A percentile compares a stretch with the other conserved stretches of the same genome.
phyloP scores from a whole-genome alignment of 164 flowering plant species.

The Vitis rotundifolia region DNA sequence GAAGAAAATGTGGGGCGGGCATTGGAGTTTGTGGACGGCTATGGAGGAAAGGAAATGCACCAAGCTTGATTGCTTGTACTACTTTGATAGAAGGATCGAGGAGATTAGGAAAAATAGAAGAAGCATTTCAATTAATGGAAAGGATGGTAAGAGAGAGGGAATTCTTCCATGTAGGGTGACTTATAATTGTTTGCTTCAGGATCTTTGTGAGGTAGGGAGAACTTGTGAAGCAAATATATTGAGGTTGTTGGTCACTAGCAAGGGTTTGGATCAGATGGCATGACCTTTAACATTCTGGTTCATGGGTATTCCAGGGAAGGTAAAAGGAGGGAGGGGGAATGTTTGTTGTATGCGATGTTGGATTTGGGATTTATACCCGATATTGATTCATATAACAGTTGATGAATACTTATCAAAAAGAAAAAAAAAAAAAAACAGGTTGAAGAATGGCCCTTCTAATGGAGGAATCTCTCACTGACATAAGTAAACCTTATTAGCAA shows the following conservation, averaged over 20 bases:
- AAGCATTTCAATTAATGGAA: conserved; percentile 46
- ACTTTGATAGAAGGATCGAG: conserved; percentile 74
- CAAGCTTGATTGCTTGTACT: conserved; percentile 60
- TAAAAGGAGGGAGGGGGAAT: conserved; percentile 62
- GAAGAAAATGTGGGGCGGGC: conserved; percentile 44
- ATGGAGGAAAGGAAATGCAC: conserved; percentile 54
- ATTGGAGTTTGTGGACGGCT: conserved; percentile 51
- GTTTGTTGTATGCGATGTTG: conserved; percentile 78
- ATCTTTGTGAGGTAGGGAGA: conserved; percentile 56
- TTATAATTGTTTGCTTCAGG: conserved; percentile 64
- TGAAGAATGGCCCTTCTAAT: conserved; percentile 45
- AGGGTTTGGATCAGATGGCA: conserved; percentile 63
- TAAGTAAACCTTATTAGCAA: too few species aligned
- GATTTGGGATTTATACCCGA: too few species aligned
- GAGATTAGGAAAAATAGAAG: conserved; percentile 35
- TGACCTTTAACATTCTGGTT: conserved; percentile 61
- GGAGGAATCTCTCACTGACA: too few species aligned
- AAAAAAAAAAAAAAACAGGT: conserved; percentile 30
- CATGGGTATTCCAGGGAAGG: conserved; percentile 68
- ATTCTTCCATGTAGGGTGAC: conserved; percentile 73
- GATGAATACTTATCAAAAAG: too few species aligned
- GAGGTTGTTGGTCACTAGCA: conserved; percentile 62
- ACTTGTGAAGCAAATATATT: conserved; percentile 64
- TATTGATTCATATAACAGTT: conserved; percentile 66
- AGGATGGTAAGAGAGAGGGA: conserved; percentile 57